These are phyloP conservation scores for Clathrospora elynae DNA, from an alignment of 2,329 filamentous ascomycete species.

Conservation along the genomic window DNA sequence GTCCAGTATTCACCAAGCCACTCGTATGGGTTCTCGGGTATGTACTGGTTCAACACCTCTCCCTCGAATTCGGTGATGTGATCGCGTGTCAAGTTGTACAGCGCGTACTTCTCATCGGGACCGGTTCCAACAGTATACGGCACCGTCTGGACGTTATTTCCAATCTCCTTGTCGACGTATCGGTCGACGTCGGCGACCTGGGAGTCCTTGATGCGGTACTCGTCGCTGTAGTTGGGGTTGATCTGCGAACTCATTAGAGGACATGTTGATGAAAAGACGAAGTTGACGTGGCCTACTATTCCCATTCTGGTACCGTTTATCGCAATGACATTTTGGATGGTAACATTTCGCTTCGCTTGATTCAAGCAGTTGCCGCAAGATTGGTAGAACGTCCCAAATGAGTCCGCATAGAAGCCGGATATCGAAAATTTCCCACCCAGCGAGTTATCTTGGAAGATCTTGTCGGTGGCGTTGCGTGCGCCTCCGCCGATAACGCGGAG, in stretches of 20 bases:
- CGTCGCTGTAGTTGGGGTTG: slow-evolving; percentile 33
- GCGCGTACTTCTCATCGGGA: slow-evolving; percentile 34
- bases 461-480: slow-evolving; percentile 33
- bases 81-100: slow-evolving; percentile 34
- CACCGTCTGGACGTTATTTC: slow-evolving; percentile 35
- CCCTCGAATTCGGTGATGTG: slow-evolving; percentile 30
- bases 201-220: slow-evolving; percentile 32
- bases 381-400: slow-evolving; percentile 35
- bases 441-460: slow-evolving; percentile 30
- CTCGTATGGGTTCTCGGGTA: slow-evolving; percentile 29
- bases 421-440: slow-evolving; percentile 33
- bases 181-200: slow-evolving; percentile 26
- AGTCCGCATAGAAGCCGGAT: slow-evolving; percentile 33
- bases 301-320: slow-evolving; percentile 34
- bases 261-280: not conserved
- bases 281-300: slow-evolving; percentile 16
- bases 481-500: slow-evolving; percentile 36
- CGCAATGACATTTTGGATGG: slow-evolving; percentile 34
- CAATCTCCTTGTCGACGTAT: slow-evolving; percentile 35
- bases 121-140: slow-evolving; percentile 33
- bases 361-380: slow-evolving; percentile 35
- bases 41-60: slow-evolving; percentile 22
- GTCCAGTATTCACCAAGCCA: slow-evolving; percentile 33
- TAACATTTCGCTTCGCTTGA: slow-evolving; percentile 35
- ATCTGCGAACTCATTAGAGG: slow-evolving; percentile 10